phyloP scores from a whole-genome alignment of 2,329 filamentous ascomycete genomes.

The Ophiosphaerella narmari region DNA sequence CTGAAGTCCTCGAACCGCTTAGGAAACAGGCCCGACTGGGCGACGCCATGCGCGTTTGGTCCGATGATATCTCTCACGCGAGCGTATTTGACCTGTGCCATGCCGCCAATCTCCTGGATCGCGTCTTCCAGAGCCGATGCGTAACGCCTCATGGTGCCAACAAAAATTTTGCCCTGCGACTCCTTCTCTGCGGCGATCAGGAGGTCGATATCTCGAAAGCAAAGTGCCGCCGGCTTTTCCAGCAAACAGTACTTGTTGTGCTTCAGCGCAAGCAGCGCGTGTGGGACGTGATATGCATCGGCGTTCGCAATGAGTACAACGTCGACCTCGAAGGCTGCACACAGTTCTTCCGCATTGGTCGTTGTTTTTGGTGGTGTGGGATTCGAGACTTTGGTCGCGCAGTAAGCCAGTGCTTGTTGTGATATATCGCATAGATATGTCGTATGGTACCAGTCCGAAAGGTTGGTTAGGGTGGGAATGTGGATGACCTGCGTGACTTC shows the following conservation, averaged over 20 bases:
- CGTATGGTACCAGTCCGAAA: constrained; percentile 53
- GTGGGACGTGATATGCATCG: constrained; percentile 60
- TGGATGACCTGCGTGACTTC: constrained; percentile 60
- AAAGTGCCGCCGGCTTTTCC: constrained; percentile 63
- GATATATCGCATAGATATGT: constrained; percentile 61
- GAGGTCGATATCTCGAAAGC: constrained; percentile 50
- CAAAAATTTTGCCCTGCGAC: constrained; percentile 55
- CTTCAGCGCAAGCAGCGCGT: constrained; percentile 58
- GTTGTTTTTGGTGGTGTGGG: constrained; percentile 17
- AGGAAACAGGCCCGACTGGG: constrained; percentile 56
- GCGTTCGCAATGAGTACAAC: constrained; percentile 60
- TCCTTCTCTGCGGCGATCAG: constrained; percentile 58
- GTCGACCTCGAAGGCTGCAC: constrained; percentile 52
- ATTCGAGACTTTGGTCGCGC: constrained; percentile 39
- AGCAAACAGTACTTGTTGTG: constrained; percentile 62
- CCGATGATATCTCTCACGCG: constrained; percentile 60
- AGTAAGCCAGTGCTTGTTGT: constrained; percentile 46
- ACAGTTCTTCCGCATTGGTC: constrained; percentile 47
- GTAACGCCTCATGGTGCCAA: constrained; percentile 67
- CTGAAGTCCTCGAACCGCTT: constrained; percentile 44
- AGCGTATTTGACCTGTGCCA: constrained; percentile 61
- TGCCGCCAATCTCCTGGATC: constrained; percentile 58
- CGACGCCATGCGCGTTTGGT: constrained; percentile 56
- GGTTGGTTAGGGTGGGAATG: constrained; percentile 50
- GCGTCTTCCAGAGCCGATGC: constrained; percentile 60